phyloP scores from a whole-genome alignment of 805 yeast species.

The Naumovozyma castellii region DNA sequence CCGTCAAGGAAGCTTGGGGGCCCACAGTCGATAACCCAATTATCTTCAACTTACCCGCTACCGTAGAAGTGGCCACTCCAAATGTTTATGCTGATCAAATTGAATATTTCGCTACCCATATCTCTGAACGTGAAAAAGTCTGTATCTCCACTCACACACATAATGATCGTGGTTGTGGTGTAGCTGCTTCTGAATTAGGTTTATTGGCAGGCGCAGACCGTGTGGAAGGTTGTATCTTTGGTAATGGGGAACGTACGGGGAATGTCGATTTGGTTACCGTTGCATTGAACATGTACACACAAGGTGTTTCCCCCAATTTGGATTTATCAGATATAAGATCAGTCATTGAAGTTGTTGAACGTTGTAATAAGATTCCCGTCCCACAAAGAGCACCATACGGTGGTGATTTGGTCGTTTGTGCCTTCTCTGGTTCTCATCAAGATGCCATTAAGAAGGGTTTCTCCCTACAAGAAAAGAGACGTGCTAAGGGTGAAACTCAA shows the following conservation, averaged over 20 bases:
- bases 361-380: constrained; percentile 72
- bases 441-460: constrained; percentile 85
- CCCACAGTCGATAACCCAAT: constrained; percentile 59
- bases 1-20: constrained; percentile 66
- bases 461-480: constrained; percentile 32
- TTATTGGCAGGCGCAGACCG: constrained; percentile 82
- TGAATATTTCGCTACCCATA: constrained; percentile 56
- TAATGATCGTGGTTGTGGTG: constrained; percentile 80
- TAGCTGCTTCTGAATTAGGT: constrained; percentile 81
- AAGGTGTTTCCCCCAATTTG: constrained; percentile 61
- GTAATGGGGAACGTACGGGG: constrained; percentile 84
- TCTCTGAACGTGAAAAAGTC: constrained; percentile 57
- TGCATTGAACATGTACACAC: constrained; percentile 69
- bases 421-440: constrained; percentile 80
- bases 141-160: constrained; percentile 75
- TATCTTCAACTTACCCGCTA: constrained; percentile 75
- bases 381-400: constrained; percentile 77
- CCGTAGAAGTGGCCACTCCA: constrained; percentile 75
- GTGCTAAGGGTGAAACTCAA: constrained; percentile 31
- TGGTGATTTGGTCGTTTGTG: constrained; percentile 74
- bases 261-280: constrained; percentile 74
- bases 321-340: constrained; percentile 62
- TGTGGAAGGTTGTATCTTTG: constrained; percentile 77
- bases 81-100: constrained; percentile 79
- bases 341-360: constrained; percentile 64